phyloP scores from a whole-genome alignment of 179 eudicot genomes.

The Beta lomatogona region DNA sequence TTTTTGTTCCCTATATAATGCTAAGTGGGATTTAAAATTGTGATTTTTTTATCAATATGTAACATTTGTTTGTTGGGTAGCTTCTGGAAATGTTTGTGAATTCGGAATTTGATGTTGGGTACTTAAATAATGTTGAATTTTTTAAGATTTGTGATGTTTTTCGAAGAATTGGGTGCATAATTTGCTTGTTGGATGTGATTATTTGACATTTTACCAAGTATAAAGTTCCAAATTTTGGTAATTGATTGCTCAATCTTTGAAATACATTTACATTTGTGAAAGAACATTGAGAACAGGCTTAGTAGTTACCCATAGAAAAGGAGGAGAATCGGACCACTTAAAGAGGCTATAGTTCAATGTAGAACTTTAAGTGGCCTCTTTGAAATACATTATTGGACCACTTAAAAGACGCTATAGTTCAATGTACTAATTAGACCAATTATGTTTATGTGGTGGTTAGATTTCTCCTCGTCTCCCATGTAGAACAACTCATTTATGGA shows the following conservation, averaged over 20 bases:
- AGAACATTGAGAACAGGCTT: not conserved
- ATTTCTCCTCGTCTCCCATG: not conserved
- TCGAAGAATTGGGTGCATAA: not conserved
- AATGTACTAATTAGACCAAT: not conserved
- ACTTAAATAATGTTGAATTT: not conserved
- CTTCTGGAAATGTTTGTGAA: not conserved
- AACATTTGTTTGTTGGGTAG: not conserved
- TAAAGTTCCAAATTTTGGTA: not conserved
- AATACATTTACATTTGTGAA: not conserved
- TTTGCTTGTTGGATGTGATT: not conserved
- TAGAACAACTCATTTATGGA: not conserved
- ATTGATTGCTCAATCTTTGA: too few relatives aligned
- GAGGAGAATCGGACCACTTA: not conserved
- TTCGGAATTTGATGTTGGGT: not conserved
- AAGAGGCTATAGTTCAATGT: not conserved
- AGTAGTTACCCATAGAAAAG: not conserved
- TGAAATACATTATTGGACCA: not conserved
- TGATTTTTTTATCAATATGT: not conserved
- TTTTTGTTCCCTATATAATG: not conserved
- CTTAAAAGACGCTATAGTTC: not conserved
- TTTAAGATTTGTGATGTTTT: not conserved
- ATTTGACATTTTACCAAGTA: not conserved
- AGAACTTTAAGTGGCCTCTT: too few relatives aligned
- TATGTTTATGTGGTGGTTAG: not conserved
- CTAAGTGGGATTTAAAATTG: conserved; percentile 2